A percentile compares a stretch with the other conserved stretches of the same genome.
Conservation (phyloP, 1,139 yeast genomes). For the Yamadazyma sp. region DNA sequence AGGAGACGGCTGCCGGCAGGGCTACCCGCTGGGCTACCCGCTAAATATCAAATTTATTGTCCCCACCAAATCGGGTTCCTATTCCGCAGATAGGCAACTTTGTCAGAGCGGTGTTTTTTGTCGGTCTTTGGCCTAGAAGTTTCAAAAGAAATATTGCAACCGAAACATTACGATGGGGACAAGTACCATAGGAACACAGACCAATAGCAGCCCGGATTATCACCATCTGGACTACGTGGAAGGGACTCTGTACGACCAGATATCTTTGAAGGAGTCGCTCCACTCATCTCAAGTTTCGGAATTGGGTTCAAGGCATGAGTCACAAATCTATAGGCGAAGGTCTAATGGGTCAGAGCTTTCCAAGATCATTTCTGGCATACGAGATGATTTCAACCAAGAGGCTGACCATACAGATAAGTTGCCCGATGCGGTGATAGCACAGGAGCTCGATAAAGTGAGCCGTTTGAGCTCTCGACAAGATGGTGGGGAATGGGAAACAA, state of each 20-base stretch:
- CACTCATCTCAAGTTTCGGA: slow-evolving; percentile 1
- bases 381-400: slow-evolving; percentile 30
- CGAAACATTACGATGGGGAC: background rate
- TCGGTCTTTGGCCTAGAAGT: too few species aligned
- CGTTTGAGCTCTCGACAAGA: slow-evolving; percentile 11
- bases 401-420: slow-evolving; percentile 17
- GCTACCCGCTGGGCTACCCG: too few species aligned
- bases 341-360: slow-evolving; percentile 27
- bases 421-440: slow-evolving; percentile 24
- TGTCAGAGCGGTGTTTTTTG: too few species aligned
- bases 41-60: too few species aligned
- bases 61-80: too few species aligned
- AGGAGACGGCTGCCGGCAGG: too few species aligned
- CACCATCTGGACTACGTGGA: background rate
- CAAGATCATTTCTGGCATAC: slow-evolving; percentile 30
- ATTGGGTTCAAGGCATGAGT: background rate
- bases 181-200: background rate
- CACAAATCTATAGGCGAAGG: background rate
- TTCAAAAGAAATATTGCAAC: background rate
- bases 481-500: background rate
- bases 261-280: slow-evolving; percentile 2
- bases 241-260: background rate
- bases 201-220: background rate
- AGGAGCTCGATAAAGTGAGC: slow-evolving; percentile 22
- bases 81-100: too few species aligned